Evolutionary conservation across 2,329 filamentous ascomycete species (phyloP).

Genomic region (Zasmidium angulare): DNA sequence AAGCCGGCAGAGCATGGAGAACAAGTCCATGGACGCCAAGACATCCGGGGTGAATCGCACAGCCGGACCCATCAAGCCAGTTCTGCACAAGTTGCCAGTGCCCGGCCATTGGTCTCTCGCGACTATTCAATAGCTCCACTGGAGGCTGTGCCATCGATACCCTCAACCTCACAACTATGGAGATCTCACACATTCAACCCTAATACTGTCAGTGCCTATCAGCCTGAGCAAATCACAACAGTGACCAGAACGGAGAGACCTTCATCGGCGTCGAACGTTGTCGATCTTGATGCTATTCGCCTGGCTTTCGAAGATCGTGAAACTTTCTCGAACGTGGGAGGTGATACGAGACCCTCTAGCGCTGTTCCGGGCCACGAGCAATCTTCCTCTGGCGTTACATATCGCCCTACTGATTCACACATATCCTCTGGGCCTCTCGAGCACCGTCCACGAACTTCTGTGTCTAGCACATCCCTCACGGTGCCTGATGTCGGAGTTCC

Average conservation of each 20-base stretch:
- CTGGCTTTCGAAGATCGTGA: conserved; percentile 10
- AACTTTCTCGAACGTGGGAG: background rate
- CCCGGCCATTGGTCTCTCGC: background rate
- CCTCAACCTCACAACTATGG: conserved; percentile 1
- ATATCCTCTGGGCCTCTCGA: conserved; percentile 4
- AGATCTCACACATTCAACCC: conserved; percentile 12
- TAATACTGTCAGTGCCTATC: conserved; percentile 8
- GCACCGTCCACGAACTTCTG: conserved; percentile 2
- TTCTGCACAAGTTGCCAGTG: background rate
- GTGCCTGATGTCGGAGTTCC: background rate
- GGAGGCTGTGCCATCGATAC: background rate
- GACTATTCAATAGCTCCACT: background rate
- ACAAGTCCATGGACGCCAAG: background rate
- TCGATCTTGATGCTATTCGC: conserved; percentile 12
- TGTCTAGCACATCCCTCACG: background rate
- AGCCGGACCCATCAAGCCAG: background rate
- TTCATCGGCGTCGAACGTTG: conserved; percentile 11
- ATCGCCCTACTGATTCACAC: background rate
- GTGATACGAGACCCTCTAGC: background rate
- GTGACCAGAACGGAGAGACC: conserved; percentile 7
- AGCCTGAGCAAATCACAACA: conserved; percentile 11
- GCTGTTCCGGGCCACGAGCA: background rate
- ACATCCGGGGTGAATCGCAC: background rate
- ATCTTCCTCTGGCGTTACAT: conserved; percentile 4
- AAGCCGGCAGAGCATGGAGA: no score